Evolutionary conservation across 163 green algal genomes (phyloP), one percentile per base, ranked within the genome.

Genomic region (Volvox carteri): DNA sequence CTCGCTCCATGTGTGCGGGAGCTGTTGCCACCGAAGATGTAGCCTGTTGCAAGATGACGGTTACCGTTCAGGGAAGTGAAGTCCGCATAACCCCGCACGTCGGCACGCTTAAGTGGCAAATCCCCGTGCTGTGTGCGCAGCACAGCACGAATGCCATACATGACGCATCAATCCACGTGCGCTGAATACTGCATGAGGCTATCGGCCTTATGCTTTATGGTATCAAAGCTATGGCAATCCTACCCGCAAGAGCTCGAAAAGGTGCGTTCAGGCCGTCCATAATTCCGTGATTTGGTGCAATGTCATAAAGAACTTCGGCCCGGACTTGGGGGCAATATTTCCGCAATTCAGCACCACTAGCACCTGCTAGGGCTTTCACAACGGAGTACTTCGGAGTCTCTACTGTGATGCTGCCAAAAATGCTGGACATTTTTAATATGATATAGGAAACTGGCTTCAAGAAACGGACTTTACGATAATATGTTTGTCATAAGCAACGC

Each of bases 21-120:
- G 6, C 50, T 65, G 68, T 91, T 91, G 12, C 58, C 58, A 42
- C 86, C 86, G 16, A 91, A 91, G 42, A 91, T 91, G 67, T 75
- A 91, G 23, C 78, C 78, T 87, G 77, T 19, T 25, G 54, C 7
- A 23, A 65, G 19, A 11, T 65, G 54, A 12, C 54, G 54, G 54
- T 65, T 5, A 12, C n/a, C n/a, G n/a, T n/a, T n/a, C n/a, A n/a
- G n/a, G n/a, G n/a, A n/a, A n/a, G n/a, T n/a, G n/a, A n/a, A n/a
- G n/a, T n/a, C n/a, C n/a, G n/a, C n/a, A n/a, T n/a, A n/a, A n/a
- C n/a, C n/a, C n/a, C n/a, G n/a, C n/a, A n/a, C n/a, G n/a, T n/a
- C n/a, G n/a, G n/a, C n/a, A n/a, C n/a, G n/a, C n/a, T n/a, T n/a
- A n/a, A n/a, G n/a, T n/a, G n/a, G n/a, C n/a, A n/a, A n/a, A n/a